These are phyloP conservation scores for Flagelloscypha sp. DNA, from an alignment of 768 basidiomycete species.

Conservation along the genomic window DNA sequence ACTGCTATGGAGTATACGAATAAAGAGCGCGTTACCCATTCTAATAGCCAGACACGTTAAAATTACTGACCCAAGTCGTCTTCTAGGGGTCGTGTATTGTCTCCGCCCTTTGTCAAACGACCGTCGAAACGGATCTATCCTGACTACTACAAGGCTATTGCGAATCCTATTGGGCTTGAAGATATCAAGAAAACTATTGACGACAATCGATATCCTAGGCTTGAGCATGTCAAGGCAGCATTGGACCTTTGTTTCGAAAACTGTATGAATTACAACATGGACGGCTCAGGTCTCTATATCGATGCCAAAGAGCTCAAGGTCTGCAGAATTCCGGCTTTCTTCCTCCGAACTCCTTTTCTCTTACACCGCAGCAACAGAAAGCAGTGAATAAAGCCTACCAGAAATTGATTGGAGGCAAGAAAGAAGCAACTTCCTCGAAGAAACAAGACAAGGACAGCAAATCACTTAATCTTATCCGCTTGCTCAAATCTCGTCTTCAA, in stretches of 20 bases:
- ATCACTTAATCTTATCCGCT: slow-evolving; percentile 51
- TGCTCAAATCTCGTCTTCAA: slow-evolving; percentile 61
- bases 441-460: slow-evolving; percentile 44
- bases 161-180: slow-evolving; percentile 76
- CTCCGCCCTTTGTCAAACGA: slow-evolving; percentile 57
- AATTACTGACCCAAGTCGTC: too few species aligned
- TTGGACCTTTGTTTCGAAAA: slow-evolving; percentile 76
- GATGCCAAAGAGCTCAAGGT: slow-evolving; percentile 82
- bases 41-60: too few species aligned
- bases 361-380: slow-evolving; percentile 28
- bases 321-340: slow-evolving; percentile 19
- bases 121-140: slow-evolving; percentile 69
- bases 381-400: slow-evolving; percentile 39
- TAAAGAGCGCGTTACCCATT: slow-evolving; percentile 88
- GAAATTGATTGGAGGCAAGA: slow-evolving; percentile 37
- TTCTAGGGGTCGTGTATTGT: slow-evolving; percentile 54
- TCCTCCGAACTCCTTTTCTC: background rate
- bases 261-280: slow-evolving; percentile 75
- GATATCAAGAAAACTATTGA: slow-evolving; percentile 82
- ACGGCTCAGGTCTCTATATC: slow-evolving; percentile 68
- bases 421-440: slow-evolving; percentile 23
- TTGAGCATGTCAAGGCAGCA: slow-evolving; percentile 61
- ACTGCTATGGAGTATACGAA: slow-evolving; percentile 74
- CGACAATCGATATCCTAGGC: slow-evolving; percentile 44
- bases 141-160: slow-evolving; percentile 80